Base-by-base conservation (phyloP, 2,329 filamentous ascomycete species). In the Thyridium curvatum region DNA sequence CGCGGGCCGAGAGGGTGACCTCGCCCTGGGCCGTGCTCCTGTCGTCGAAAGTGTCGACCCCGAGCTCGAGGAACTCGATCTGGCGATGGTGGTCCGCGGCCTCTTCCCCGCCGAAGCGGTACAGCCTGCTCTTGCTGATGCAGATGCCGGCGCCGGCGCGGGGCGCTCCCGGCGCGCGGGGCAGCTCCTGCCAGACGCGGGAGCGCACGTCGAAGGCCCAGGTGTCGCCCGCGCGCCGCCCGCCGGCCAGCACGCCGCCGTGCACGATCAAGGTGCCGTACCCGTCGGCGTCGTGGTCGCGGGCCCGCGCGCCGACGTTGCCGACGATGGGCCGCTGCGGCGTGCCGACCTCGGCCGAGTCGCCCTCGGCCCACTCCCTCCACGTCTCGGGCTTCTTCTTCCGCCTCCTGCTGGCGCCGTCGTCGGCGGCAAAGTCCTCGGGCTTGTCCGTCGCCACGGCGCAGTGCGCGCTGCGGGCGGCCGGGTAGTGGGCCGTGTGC, bases 61-160 rank as follows among this genome's bases (percentile, higher is more conserved):
- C 69, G 9, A 83, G 66, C 39, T 74, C 68, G 14, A 83, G 54
- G 41, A 84, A 72, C 52, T 94, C 86, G 12, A 94, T 53, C 42
- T 72, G 70, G 21, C 21, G 21, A 10, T 10, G 21, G 21, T 26
- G 6, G 6, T 26, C 21, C 0, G 84, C 86, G 13, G 86, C 86
- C 35, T 86, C 67, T 52, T 90, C 84, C 0, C 88, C 88, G 44
- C 87, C 86, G 65, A 88, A 90, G 18, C 87, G 74, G 61, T 83
- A 94, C 7, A 94, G 58, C 17, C 78, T 74, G 17, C 76, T 77
- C 39, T 74, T 71, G 33, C 71, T 71, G 38, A 82, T 72, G 1
- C 81, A 77, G 18, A 94, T 77, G 4, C 78, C 76, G 0, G 84
- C 66, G 2, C 85, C 86, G 21, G 21, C 21, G 35, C 86, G 72